Evolutionary conservation across 441 rosid genomes (phyloP).

Genomic region (Gossypium aridum): DNA sequence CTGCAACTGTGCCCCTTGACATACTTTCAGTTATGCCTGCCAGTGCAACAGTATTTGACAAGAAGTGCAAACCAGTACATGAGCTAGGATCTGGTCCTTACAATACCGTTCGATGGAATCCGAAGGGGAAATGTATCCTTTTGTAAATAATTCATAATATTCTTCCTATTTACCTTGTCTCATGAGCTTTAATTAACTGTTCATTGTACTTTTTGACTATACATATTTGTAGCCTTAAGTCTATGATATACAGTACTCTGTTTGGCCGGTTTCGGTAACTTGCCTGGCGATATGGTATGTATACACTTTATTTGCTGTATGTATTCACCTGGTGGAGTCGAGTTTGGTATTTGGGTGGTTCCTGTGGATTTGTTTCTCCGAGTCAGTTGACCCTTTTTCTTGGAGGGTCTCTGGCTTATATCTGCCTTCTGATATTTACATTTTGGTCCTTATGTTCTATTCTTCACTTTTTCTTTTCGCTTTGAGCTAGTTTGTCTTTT

Average conservation of each 20-base stretch:
- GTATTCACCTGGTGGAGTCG: background rate
- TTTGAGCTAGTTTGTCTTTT: background rate
- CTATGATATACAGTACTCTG: slow-evolving; percentile 54
- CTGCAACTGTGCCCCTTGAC: slow-evolving; percentile 35
- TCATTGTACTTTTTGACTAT: background rate
- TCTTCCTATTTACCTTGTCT: background rate
- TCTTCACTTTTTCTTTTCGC: background rate
- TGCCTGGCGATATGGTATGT: slow-evolving; percentile 95
- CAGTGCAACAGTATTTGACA: slow-evolving; percentile 73
- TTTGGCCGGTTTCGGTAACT: slow-evolving; percentile 97
- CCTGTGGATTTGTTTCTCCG: background rate
- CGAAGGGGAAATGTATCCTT: slow-evolving; percentile 84
- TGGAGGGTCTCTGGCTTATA: background rate
- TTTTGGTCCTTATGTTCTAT: background rate
- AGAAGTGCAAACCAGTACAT: slow-evolving; percentile 75
- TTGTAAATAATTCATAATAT: slow-evolving; percentile 1
- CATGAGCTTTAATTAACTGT: slow-evolving; percentile 4
- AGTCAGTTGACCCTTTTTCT: background rate
- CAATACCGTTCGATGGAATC: slow-evolving; percentile 90
- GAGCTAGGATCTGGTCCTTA: slow-evolving; percentile 91
- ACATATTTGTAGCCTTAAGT: slow-evolving; percentile 34
- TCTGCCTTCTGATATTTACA: background rate
- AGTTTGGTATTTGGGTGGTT: background rate
- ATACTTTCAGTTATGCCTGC: slow-evolving; percentile 79
- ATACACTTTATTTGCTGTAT: slow-evolving; percentile 10